Base-by-base conservation (phyloP, 2,329 filamentous ascomycete genomes). In the Zopfia rhizophila region DNA sequence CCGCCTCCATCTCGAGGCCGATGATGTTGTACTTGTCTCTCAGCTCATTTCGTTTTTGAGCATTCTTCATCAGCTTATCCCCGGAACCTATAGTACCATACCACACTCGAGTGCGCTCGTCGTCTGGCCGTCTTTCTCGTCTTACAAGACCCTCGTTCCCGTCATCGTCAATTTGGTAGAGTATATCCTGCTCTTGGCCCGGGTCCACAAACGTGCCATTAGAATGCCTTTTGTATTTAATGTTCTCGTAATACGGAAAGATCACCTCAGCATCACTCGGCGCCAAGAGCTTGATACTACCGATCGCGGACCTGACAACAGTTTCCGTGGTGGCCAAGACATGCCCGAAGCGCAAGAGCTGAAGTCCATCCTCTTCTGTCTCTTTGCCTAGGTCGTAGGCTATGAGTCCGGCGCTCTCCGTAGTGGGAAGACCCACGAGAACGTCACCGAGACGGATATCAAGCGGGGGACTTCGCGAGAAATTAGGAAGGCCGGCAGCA, bases 401-500 rank as follows among this genome's bases (percentile, higher is more conserved):
- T n/a, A 74, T 32, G 0, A 73, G 29, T 0, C 55, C 68, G 0
- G 67, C 45, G 12, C 47, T 58, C 0, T 68, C 57, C 0, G 57
- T 53, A 0, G 59, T 38, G 0, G 62, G 46, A 2, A 69, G 32
- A 5, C 56, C 64, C 1, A 75, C 66, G 4, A 75, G 60, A 0
- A 75, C 59, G 49, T 74, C 68, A 1, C 72, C 72, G n/a, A 75
- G 60, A 3, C 72, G 65, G 10, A 74, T 75, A 47, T 74, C 71
- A 2, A 55, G 52, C 2, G 60, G 55, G 0, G 69, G 66, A 2
- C 1, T 36, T 27, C 36, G 23, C 1, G 29, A 36, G 3, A 70
- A 47, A 19, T 66, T 55, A 0, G 68, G 72, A 2, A 74, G 59
- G 0, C 71, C 72, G 0, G 69, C 65, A 4, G 67, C 69, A 7